Conservation (phyloP, 1,284 basidiomycete species). For the Boletus semigastroideus region DNA sequence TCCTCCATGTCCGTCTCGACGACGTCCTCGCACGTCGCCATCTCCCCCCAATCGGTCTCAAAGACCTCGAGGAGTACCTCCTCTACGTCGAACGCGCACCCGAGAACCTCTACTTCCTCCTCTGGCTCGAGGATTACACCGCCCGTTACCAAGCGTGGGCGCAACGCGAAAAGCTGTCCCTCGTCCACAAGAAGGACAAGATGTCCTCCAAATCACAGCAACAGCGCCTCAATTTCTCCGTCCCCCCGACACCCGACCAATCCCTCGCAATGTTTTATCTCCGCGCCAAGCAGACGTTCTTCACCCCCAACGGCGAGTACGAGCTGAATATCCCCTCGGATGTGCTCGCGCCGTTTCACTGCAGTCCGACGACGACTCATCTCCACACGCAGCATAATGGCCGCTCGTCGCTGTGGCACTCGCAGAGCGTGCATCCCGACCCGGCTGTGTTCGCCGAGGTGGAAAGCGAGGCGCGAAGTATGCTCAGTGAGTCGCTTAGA, state of each 20-base stretch:
- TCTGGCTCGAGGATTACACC: constrained; percentile 72
- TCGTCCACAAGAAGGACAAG: constrained; percentile 28
- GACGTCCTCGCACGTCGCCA: constrained; percentile 71
- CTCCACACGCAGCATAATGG: constrained; percentile 20
- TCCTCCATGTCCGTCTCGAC: constrained; percentile 60
- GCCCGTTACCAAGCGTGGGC: constrained; percentile 60
- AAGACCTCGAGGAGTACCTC: constrained; percentile 80
- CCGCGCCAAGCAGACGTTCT: constrained; percentile 75
- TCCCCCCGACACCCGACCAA: constrained; percentile 47
- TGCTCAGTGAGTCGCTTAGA: constrained; percentile 62
- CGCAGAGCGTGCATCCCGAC: constrained; percentile 50
- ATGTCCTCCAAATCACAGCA: constrained; percentile 25
- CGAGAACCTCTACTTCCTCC: constrained; percentile 74
- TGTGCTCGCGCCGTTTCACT: constrained; percentile 62
- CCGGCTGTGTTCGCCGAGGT: constrained; percentile 63
- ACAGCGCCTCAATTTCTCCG: constrained; percentile 23
- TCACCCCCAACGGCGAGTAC: constrained; percentile 64
- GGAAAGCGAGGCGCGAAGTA: constrained; percentile 51
- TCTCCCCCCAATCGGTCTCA: constrained; percentile 71
- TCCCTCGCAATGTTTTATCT: constrained; percentile 68
- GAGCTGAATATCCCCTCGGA: constrained; percentile 69
- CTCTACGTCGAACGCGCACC: constrained; percentile 68
- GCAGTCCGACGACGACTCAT: constrained; percentile 24
- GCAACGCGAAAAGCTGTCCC: constrained; percentile 40
- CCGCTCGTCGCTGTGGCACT: constrained; percentile 24